A percentile compares a stretch with the other conserved stretches of the same genome.
Conservation (phyloP, 75 land plant genomes). For the Ceratopteris richardii region DNA sequence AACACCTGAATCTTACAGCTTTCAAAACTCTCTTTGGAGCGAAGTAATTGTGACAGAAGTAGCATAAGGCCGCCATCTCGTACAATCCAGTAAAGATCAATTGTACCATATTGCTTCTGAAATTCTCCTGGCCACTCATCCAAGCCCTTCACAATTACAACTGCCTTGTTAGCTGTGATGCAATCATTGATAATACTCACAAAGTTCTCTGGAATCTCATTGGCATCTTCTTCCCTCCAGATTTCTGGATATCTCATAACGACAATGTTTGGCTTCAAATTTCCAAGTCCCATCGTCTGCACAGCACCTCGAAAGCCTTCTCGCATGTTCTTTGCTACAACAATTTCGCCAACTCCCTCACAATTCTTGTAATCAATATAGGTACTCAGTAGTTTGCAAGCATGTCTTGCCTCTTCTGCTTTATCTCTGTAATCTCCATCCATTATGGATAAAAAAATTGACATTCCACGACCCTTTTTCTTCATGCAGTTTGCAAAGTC, state of each 20-base stretch:
- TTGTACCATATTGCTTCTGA: constrained; percentile 93
- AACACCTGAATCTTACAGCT: constrained; percentile 98
- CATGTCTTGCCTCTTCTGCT: constrained; percentile 83
- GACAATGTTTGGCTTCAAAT: constrained; percentile 95
- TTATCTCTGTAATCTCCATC: constrained; percentile 91
- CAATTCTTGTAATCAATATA: constrained; percentile 93
- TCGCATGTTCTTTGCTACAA: constrained; percentile 78
- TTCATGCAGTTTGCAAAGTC: constrained; percentile 99
- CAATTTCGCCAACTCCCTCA: constrained; percentile 97
- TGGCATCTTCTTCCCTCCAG: constrained; percentile 89
- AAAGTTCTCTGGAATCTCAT: constrained; percentile 67
- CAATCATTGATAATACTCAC: constrained; percentile 96
- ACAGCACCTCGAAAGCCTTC: constrained; percentile 88
- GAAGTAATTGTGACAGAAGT: constrained; percentile 87
- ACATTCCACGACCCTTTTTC: constrained; percentile 99
- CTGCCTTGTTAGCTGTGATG: constrained; percentile 96
- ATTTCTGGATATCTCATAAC: constrained; percentile 99
- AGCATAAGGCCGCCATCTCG: constrained; percentile 99
- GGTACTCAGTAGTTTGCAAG: constrained; percentile 64
- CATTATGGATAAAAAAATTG: constrained; percentile 86
- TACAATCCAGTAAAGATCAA: constrained; percentile 98
- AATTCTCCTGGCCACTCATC: constrained; percentile 99
- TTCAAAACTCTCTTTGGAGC: constrained; percentile 91
- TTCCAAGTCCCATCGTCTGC: constrained; percentile 99
- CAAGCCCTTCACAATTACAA: constrained; percentile 94